Evolutionary conservation across 768 basidiomycete genomes (phyloP), one percentile per base, ranked within the genome.

Genomic region (Rubroboletus pulcherrimus): DNA sequence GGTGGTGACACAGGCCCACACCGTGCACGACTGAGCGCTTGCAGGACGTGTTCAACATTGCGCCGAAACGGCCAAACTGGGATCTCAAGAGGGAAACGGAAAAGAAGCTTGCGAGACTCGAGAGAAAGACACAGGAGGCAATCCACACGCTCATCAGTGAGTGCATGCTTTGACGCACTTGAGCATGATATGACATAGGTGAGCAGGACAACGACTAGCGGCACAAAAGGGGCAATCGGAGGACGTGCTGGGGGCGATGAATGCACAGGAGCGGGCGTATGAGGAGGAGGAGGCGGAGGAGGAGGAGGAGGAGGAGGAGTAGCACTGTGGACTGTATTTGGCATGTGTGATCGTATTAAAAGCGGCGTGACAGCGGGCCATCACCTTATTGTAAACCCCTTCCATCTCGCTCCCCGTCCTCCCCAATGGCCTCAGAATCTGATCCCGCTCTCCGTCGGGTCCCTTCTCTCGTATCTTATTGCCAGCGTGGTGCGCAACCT

Each of bases 31-130:
- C 68, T 69, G 53, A 70, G 46, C 31, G 24, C 46, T 44, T 51
- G 58, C 47, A 96, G 94, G 92, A 96, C 68, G 78, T 97, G 43
- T 91, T 97, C 70, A 98, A 97, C 68, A 98, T 99, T 63, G 95
- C 94, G 24, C 97, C 97, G 4, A 98, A 95, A 79, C 82, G 94
- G 45, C 87, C 92, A 10, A 98, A 96, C 72, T 96, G 93, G 94
- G 93, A 96, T 70, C 77, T 97, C 64, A 95, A 94, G 71, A 84
- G 93, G 54, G 93, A 98, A 64, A 85, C 95, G 74, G 91, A 95
- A 54, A 92, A 89, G 76, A 93, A 91, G 69, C 72, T 93, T 45
- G 81, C 86, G 8, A 94, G 86, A 67, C 77, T 98, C n/a, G 94
- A 97, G 65, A 76, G 91, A 63, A 87, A 85, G 73, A 97, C 93